Conservation (phyloP, 2,329 filamentous ascomycete genomes). For the Fusarium drepaniforme region DNA sequence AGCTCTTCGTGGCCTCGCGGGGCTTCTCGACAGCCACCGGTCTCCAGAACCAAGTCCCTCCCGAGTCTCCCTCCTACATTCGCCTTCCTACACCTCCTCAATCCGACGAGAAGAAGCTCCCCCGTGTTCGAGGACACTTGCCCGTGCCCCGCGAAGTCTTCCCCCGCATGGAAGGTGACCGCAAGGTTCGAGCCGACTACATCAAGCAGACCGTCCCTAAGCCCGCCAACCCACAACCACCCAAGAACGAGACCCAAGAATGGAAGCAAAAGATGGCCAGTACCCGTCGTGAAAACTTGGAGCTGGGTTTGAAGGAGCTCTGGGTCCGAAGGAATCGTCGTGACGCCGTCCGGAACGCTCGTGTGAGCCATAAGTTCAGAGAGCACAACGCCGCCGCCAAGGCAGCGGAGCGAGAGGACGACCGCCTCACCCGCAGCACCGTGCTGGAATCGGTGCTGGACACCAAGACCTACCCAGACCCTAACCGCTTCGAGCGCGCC, state of each 20-base stretch:
- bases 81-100: conserved; percentile 84
- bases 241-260: conserved; percentile 54
- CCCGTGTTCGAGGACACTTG: conserved; percentile 78
- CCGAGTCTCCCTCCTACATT: conserved; percentile 91
- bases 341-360: conserved; percentile 50
- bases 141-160: conserved; percentile 89
- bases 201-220: conserved; percentile 69
- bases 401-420: conserved; percentile 80
- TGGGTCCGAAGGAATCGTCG: conserved; percentile 71
- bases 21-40: conserved; percentile 52
- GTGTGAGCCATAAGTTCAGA: conserved; percentile 61
- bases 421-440: conserved; percentile 78
- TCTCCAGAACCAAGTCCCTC: conserved; percentile 72
- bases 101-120: conserved; percentile 63
- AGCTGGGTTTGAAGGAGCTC: conserved; percentile 77
- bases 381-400: conserved; percentile 62
- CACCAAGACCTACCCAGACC: conserved; percentile 70
- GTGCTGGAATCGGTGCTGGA: conserved; percentile 65
- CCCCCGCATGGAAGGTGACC: conserved; percentile 63
- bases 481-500: conserved; percentile 69
- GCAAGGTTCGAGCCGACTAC: conserved; percentile 74
- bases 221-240: conserved; percentile 58
- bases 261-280: conserved; percentile 83
- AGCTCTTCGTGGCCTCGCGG: conserved; percentile 43
- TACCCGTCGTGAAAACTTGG: conserved; percentile 77